Evolutionary conservation across 108 stramenopile species (phyloP).

Genomic region (Skeletonema costatum): DNA sequence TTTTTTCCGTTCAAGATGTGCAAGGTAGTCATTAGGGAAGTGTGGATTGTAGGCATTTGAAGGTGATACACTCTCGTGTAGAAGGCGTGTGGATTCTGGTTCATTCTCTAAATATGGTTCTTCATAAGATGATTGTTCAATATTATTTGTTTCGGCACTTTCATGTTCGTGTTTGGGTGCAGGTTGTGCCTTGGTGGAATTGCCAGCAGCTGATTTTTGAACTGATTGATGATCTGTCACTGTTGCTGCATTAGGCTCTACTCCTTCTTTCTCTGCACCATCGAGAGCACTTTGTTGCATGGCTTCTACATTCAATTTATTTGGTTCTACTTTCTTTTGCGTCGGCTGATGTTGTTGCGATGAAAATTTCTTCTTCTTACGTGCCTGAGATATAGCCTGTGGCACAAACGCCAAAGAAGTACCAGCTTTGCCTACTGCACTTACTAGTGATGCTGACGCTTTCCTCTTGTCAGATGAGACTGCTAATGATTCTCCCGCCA

Average conservation of each 20-base stretch:
- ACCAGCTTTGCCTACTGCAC: slow-evolving; percentile 61
- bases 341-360: not conserved
- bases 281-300: not conserved
- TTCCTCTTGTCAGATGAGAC: not conserved
- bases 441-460: slow-evolving; percentile 40
- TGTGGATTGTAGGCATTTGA: slow-evolving; percentile 71
- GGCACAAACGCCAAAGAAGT: slow-evolving; percentile 66
- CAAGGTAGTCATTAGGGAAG: slow-evolving; percentile 83
- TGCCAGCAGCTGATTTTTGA: not conserved
- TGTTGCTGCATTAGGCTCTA: not conserved
- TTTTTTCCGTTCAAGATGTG: slow-evolving; percentile 71
- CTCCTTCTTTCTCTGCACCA: not conserved
- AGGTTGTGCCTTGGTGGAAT: not conserved
- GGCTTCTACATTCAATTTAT: no score
- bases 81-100: slow-evolving; percentile 38
- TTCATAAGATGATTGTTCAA: not conserved
- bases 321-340: no score
- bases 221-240: not conserved
- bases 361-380: slow-evolving; percentile 31
- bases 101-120: slow-evolving; percentile 45
- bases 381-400: slow-evolving; percentile 25
- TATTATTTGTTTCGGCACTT: slow-evolving; percentile 8
- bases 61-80: slow-evolving; percentile 38
- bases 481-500: not conserved
- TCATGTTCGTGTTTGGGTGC: not conserved